phyloP scores from a whole-genome alignment of 2,329 filamentous ascomycete species.

The Alternaria postmessia region DNA sequence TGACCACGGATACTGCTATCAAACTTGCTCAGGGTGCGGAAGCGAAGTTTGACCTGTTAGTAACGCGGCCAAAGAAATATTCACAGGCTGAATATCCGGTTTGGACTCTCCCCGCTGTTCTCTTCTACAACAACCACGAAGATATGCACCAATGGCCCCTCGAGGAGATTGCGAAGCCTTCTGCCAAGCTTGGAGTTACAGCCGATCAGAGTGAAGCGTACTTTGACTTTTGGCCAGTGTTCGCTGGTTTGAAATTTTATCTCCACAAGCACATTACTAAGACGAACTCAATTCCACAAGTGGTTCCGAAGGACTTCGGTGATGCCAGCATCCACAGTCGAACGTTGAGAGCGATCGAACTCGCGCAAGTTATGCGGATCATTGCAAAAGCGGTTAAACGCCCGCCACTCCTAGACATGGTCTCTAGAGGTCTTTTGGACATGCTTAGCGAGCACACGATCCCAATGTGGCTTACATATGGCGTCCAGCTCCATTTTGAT shows the following conservation, averaged over 20 bases:
- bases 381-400: neutral
- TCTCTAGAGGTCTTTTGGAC: neutral
- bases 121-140: neutral
- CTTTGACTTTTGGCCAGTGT: neutral
- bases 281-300: neutral
- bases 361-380: neutral
- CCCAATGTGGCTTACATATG: constrained; percentile 7
- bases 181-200: neutral
- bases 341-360: neutral
- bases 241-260: constrained; percentile 1
- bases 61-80: constrained; percentile 15
- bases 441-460: neutral
- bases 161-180: neutral
- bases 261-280: neutral
- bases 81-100: neutral
- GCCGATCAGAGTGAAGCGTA: neutral
- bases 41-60: constrained; percentile 12
- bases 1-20: constrained; percentile 15
- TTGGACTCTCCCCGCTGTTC: constrained; percentile 3
- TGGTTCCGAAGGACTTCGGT: constrained; percentile 1
- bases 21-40: constrained; percentile 12
- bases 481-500: constrained; percentile 2
- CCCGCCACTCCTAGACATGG: neutral
- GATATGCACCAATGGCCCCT: neutral
- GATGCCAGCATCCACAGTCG: neutral